phyloP scores from a whole-genome alignment of 805 yeast species.

The Brettanomyces anomalus region DNA sequence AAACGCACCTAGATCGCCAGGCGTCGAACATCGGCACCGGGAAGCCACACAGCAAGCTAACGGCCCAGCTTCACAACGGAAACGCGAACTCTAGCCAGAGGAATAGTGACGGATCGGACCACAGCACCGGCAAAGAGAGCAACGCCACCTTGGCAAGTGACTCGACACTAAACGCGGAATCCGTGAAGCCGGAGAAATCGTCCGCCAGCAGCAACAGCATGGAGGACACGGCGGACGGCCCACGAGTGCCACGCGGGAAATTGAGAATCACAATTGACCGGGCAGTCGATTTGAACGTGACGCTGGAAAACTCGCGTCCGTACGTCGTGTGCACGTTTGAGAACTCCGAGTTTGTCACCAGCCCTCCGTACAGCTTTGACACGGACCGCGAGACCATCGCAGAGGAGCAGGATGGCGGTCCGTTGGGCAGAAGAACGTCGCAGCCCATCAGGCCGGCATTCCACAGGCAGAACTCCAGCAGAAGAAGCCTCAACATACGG shows the following conservation, averaged over 20 bases:
- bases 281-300: slow-evolving; percentile 60
- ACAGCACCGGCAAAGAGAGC: neutral
- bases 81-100: neutral
- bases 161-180: neutral
- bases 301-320: slow-evolving; percentile 54
- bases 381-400: neutral
- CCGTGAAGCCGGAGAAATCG: too few species aligned
- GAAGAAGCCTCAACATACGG: slow-evolving; percentile 16
- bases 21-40: slow-evolving; percentile 11
- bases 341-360: slow-evolving; percentile 81
- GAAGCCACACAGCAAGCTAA: slow-evolving; percentile 1
- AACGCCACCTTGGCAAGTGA: neutral
- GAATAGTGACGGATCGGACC: neutral
- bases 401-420: neutral
- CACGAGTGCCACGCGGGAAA: slow-evolving; percentile 68
- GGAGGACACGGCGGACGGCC: neutral
- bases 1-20: slow-evolving; percentile 25
- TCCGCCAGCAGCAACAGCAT: neutral
- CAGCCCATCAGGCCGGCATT: slow-evolving; percentile 3
- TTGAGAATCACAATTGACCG: slow-evolving; percentile 72
- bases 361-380: slow-evolving; percentile 53
- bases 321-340: slow-evolving; percentile 90
- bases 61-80: slow-evolving; percentile 25
- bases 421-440: slow-evolving; percentile 3
- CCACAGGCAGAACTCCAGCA: slow-evolving; percentile 21